Conservation (phyloP, 164 flowering plant species). For the Umbilicus rupestris region DNA sequence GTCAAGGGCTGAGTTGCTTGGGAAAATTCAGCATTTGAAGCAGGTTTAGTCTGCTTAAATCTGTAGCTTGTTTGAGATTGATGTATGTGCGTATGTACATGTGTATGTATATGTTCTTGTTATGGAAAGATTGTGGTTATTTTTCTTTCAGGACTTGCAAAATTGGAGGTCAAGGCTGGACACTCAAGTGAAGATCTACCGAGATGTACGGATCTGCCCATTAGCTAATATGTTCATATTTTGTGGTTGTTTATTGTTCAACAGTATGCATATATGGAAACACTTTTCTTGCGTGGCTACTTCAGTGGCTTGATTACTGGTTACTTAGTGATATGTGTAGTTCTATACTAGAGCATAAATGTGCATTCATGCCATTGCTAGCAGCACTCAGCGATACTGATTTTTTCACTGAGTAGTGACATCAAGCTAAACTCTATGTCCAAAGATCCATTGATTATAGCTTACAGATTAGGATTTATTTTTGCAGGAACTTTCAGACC, state of each 20-base stretch:
- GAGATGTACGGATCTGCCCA: constrained; percentile 45
- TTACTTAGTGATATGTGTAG: neutral
- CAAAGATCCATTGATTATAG: neutral
- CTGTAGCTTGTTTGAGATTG: neutral
- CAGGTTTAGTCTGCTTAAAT: constrained; percentile 29
- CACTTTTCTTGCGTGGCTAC: too few species aligned
- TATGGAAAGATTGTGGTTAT: neutral
- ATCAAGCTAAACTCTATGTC: neutral
- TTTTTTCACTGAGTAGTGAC: neutral
- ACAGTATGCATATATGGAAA: neutral
- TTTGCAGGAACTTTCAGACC: constrained; percentile 69
- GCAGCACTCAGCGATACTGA: neutral
- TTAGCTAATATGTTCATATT: neutral
- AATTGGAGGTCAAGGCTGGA: constrained; percentile 84
- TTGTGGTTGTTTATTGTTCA: neutral
- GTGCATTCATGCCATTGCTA: neutral
- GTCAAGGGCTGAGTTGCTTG: constrained; percentile 63
- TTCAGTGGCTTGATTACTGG: neutral
- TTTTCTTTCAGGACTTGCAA: constrained; percentile 53
- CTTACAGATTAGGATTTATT: neutral
- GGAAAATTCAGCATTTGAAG: constrained; percentile 66
- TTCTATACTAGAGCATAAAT: too few species aligned
- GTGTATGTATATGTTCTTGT: neutral
- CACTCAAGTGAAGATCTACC: constrained; percentile 68
- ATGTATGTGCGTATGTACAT: too few species aligned